A percentile compares a stretch with the other conserved stretches of the same genome.
Evolutionary conservation across 495 filamentous ascomycete genomes (phyloP).

Genomic region (Podospora pseudoanserina): DNA sequence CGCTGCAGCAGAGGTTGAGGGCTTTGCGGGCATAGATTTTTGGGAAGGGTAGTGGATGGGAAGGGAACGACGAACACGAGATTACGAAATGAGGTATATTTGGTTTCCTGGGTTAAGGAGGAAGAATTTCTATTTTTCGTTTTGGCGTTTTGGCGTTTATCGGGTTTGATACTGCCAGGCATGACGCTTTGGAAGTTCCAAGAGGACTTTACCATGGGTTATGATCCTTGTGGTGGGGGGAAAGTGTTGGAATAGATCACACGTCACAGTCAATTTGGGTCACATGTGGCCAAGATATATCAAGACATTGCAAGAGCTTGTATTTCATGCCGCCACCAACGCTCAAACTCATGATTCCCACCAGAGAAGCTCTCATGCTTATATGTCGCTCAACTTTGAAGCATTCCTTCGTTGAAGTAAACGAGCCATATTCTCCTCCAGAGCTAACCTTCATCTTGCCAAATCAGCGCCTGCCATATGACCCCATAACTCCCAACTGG

Average conservation of each 20-base stretch:
- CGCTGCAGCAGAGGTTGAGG: slow-evolving; percentile 55
- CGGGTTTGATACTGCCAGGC: not conserved
- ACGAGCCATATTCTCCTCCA: not conserved
- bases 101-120: not conserved
- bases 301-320: not conserved
- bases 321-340: not conserved
- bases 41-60: not conserved
- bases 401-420: not conserved
- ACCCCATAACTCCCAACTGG: not conserved
- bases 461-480: not conserved
- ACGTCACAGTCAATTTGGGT: not conserved
- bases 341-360: not conserved
- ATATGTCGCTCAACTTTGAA: not conserved
- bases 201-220: not conserved
- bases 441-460: not conserved
- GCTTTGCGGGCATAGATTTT: slow-evolving; percentile 41
- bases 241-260: not conserved
- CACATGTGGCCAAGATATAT: not conserved
- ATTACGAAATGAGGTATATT: not conserved
- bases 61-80: not conserved
- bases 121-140: not conserved
- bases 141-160: not conserved
- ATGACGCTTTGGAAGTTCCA: not conserved
- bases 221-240: not conserved
- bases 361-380: not conserved